Percentiles rank a stretch among this genome's conserved stretches.
Evolutionary conservation across 345 rosid species (phyloP).

Genomic region (Pistacia vera): DNA sequence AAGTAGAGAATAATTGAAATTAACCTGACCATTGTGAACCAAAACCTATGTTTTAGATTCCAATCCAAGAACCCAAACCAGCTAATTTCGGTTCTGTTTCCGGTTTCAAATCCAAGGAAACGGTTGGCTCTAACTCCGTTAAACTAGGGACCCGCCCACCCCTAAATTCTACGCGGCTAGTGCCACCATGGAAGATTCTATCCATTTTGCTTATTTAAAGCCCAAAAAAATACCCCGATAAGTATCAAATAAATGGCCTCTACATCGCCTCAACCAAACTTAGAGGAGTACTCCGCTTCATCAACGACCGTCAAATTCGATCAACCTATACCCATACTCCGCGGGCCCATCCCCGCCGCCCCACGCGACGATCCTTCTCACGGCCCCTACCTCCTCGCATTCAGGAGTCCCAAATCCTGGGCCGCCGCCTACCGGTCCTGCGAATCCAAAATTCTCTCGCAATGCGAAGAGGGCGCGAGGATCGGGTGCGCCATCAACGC

Average conservation of each 20-base stretch:
- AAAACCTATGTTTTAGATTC: too few species aligned
- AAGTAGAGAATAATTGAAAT: too few species aligned
- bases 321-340: slow-evolving; percentile 63
- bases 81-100: too few species aligned
- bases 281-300: slow-evolving; percentile 64
- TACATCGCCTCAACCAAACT: not conserved
- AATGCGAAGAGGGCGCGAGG: slow-evolving; percentile 80
- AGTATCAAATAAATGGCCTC: not conserved
- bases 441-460: slow-evolving; percentile 47
- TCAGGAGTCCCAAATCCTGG: slow-evolving; percentile 66
- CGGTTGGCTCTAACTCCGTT: too few species aligned
- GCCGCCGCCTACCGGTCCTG: slow-evolving; percentile 49
- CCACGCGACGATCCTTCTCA: slow-evolving; percentile 39
- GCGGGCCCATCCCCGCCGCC: slow-evolving; percentile 60
- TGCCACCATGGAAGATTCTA: too few species aligned
- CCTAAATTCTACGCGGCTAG: too few species aligned
- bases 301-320: slow-evolving; percentile 57
- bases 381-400: slow-evolving; percentile 66
- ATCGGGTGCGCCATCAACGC: slow-evolving; percentile 86
- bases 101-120: too few species aligned
- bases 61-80: too few species aligned
- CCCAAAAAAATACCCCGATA: not conserved
- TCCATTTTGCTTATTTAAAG: too few species aligned
- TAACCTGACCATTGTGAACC: too few species aligned
- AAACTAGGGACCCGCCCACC: too few species aligned